Percentiles rank a stretch among this genome's conserved stretches.
These are phyloP conservation scores for Schwanniomyces occidentalis DNA, from an alignment of 805 yeast species.

Conservation along the genomic window DNA sequence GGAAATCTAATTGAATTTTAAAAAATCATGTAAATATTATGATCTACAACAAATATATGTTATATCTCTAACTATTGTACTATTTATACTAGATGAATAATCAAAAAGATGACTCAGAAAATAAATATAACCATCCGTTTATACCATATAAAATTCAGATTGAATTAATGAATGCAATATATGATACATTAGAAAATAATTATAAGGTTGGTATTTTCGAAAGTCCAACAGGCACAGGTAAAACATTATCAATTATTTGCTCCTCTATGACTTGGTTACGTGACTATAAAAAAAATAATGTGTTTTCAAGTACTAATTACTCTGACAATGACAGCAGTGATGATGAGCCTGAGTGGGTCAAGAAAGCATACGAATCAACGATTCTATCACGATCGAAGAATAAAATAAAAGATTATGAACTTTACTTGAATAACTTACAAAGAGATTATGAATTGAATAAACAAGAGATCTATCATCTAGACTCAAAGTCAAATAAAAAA, in stretches of 20 bases:
- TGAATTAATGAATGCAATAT: slow-evolving; percentile 75
- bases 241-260: slow-evolving; percentile 84
- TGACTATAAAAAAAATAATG: slow-evolving; percentile 36
- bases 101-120: background rate
- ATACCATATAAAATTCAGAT: slow-evolving; percentile 77
- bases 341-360: slow-evolving; percentile 74
- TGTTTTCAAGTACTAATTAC: slow-evolving; percentile 5
- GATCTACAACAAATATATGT: too few relatives aligned
- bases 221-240: slow-evolving; percentile 95
- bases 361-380: slow-evolving; percentile 33
- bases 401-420: slow-evolving; percentile 40
- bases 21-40: too few relatives aligned
- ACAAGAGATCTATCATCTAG: slow-evolving; percentile 2
- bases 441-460: slow-evolving; percentile 18
- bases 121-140: slow-evolving; percentile 70
- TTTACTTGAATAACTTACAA: slow-evolving; percentile 36
- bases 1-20: too few relatives aligned
- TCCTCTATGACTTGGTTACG: slow-evolving; percentile 83
- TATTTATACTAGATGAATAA: background rate
- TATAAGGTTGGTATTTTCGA: slow-evolving; percentile 80
- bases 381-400: slow-evolving; percentile 26
- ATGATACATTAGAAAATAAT: slow-evolving; percentile 52
- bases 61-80: background rate
- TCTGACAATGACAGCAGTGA: slow-evolving; percentile 32
- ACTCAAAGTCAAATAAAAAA: slow-evolving; percentile 8